A percentile compares a stretch with the other conserved stretches of the same genome.
These are phyloP conservation scores for Papilionanthe hybrid DNA, from an alignment of 116 monocot species.

Conservation along the genomic window DNA sequence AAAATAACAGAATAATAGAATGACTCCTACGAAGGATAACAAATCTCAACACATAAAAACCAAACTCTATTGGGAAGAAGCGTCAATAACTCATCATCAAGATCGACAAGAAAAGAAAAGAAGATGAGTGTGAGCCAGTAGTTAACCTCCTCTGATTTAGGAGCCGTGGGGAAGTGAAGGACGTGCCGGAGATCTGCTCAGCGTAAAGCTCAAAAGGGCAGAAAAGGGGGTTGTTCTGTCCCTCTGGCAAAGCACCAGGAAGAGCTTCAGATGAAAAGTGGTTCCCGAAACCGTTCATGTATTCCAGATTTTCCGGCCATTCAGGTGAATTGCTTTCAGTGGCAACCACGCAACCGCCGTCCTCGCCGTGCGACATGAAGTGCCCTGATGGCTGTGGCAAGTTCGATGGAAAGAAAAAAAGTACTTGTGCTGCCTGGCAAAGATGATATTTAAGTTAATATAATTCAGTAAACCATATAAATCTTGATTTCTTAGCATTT, in stretches of 20 bases:
- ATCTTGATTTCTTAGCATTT: no score
- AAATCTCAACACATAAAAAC: not conserved
- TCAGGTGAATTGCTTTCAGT: not conserved
- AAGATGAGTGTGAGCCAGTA: not conserved
- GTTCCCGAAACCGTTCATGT: conserved; percentile 77
- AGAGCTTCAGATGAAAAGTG: conserved; percentile 82
- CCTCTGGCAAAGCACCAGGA: conserved; percentile 54
- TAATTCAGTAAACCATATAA: no score
- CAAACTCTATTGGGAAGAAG: not conserved
- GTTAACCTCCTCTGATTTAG: conserved; percentile 63
- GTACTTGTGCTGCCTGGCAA: no score
- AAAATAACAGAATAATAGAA: not conserved
- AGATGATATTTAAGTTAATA: no score
- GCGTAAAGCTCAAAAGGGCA: conserved; percentile 96
- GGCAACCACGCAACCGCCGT: not conserved
- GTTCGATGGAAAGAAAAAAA: no score
- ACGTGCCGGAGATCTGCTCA: conserved; percentile 94
- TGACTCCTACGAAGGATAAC: not conserved
- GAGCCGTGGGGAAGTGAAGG: conserved; percentile 86
- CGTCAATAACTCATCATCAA: not conserved
- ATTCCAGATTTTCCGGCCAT: conserved; percentile 23
- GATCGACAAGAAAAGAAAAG: not conserved
- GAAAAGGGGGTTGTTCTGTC: conserved; percentile 81
- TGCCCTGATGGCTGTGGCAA: no score
- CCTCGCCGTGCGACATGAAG: not conserved